These are phyloP conservation scores for Cladosporium velox DNA, from an alignment of 2,329 filamentous ascomycete genomes.

Conservation along the genomic window DNA sequence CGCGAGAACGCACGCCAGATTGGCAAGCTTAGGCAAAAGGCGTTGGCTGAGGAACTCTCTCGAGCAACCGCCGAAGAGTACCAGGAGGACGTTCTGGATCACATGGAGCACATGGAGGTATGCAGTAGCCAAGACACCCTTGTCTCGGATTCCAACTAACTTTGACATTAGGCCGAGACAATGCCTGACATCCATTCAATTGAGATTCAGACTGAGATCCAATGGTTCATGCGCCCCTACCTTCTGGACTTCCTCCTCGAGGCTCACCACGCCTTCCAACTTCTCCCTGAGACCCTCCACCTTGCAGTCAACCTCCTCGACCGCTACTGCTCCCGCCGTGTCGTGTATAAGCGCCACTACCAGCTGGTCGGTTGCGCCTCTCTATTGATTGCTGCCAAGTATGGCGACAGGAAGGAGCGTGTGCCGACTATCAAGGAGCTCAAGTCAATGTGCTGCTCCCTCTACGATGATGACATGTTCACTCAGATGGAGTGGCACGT, in stretches of 20 bases:
- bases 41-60: slow-evolving; percentile 86
- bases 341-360: slow-evolving; percentile 99
- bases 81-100: slow-evolving; percentile 87
- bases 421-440: slow-evolving; percentile 97
- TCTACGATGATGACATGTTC: slow-evolving; percentile 99
- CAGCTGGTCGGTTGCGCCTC: slow-evolving; percentile 96
- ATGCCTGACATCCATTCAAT: slow-evolving; percentile 95
- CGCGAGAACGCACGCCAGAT: slow-evolving; percentile 77
- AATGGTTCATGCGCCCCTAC: slow-evolving; percentile 99
- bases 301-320: slow-evolving; percentile 95
- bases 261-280: slow-evolving; percentile 90
- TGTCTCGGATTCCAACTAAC: slow-evolving; percentile 10
- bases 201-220: slow-evolving; percentile 98
- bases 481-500: slow-evolving; percentile 99
- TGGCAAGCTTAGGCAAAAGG: slow-evolving; percentile 80
- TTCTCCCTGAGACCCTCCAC: slow-evolving; percentile 93
- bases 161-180: slow-evolving; percentile 66
- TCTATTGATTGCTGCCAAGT: slow-evolving; percentile 95
- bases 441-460: slow-evolving; percentile 98
- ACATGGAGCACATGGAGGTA: slow-evolving; percentile 95
- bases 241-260: slow-evolving; percentile 97
- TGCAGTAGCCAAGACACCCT: slow-evolving; percentile 40
- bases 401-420: slow-evolving; percentile 96
- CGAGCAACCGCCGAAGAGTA: slow-evolving; percentile 85
- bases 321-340: slow-evolving; percentile 93